Evolutionary conservation across 257 asterid genomes (phyloP), one percentile per base, ranked within the genome.

Genomic region (Jacaranda copaia): DNA sequence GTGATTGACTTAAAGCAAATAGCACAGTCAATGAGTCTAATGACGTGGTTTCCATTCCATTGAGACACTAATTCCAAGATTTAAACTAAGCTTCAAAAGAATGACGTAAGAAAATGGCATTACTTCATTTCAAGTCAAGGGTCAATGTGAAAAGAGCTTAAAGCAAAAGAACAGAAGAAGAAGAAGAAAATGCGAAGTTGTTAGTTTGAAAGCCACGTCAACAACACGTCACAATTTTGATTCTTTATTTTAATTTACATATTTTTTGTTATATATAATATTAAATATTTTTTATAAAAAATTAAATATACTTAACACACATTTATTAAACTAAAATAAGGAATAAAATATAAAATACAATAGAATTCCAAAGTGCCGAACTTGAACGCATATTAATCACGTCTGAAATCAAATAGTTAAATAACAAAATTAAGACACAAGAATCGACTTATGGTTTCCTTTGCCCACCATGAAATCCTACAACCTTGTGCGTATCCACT

Each of bases 141-240:
- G 43, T 15, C 16, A 11, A 13, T 73, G 77, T 73, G 77, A 57
- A 59, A 55, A 45, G 43, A 3, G 48, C 13, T 49, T 20, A 52
- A 62, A 46, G 56, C 51, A 40, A 38, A 2, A 19, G 56, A 71
- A 56, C 2, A 4, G 39, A 60, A 8, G 8, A 71, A 16, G 5
- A 5, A 53, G n/a, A 6, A n/a, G n/a, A 36, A 70, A 19, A 4
- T 15, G 36, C 75, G 32, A 25, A 49, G 49, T 51, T 35, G 14
- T 8, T 51, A 35, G 49, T 48, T 70, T 70, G 75, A 35, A 52
- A 45, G 48, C 52, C 61, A 58, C 68, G 75, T 43, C 68, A 57
- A 45, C 36, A 39, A 48, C 72, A 4, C 40, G 82, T 71, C 77
- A 71, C 45, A 16, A 3, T n/a, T 48, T 8, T 48, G 55, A 8